Evolutionary conservation across 2,329 filamentous ascomycete genomes (phyloP).

Genomic region (Aspergillus carbonarius): DNA sequence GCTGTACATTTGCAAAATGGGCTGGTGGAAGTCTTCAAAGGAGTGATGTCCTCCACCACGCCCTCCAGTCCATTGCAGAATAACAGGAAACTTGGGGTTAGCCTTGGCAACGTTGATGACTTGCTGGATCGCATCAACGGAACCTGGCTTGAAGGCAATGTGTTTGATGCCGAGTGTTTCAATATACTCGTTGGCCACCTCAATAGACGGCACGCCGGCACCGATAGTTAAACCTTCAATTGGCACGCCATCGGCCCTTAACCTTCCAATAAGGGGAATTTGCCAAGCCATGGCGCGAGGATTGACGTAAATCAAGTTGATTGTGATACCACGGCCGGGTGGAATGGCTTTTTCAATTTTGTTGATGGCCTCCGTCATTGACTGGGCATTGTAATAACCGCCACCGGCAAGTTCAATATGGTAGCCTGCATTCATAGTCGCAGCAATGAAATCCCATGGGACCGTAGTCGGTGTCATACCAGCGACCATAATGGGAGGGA

Average conservation of each 20-base stretch:
- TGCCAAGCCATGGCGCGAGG: constrained; percentile 90
- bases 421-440: constrained; percentile 93
- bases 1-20: constrained; percentile 85
- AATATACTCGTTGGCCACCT: constrained; percentile 91
- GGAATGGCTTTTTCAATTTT: constrained; percentile 86
- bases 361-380: constrained; percentile 76
- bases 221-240: constrained; percentile 91
- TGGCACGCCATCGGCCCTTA: constrained; percentile 80
- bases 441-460: constrained; percentile 86
- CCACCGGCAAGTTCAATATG: constrained; percentile 88
- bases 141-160: constrained; percentile 90
- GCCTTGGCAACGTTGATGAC: constrained; percentile 91
- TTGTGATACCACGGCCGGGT: constrained; percentile 79
- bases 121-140: constrained; percentile 79
- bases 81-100: constrained; percentile 83
- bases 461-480: constrained; percentile 92
- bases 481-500: constrained; percentile 83
- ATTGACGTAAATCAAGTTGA: constrained; percentile 90
- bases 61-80: constrained; percentile 91
- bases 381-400: constrained; percentile 80
- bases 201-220: constrained; percentile 87
- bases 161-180: constrained; percentile 89
- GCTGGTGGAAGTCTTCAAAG: constrained; percentile 91
- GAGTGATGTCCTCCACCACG: constrained; percentile 92
- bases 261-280: constrained; percentile 76